Evolutionary conservation across 208 protist species (phyloP).

Genomic region (Leishmania guyanensis): DNA sequence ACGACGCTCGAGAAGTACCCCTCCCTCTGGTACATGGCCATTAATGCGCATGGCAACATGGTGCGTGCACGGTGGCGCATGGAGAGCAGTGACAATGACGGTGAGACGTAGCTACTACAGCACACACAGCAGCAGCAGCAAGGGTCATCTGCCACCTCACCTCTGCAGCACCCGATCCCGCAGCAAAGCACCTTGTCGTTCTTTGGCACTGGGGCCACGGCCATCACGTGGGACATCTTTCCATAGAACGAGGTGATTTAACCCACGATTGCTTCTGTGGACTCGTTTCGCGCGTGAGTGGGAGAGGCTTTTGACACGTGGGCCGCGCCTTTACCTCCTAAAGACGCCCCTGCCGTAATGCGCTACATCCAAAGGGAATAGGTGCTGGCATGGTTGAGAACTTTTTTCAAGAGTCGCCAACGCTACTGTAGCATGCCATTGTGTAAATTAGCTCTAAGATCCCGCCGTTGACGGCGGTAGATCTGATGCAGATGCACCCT

Average conservation of each 20-base stretch:
- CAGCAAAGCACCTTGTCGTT: constrained; percentile 14
- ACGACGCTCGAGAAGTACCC: constrained; percentile 51
- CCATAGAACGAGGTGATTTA: constrained; percentile 63
- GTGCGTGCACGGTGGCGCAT: constrained; percentile 34
- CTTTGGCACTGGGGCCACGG: constrained; percentile 46
- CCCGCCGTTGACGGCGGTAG: constrained; percentile 33
- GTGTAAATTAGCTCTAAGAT: constrained; percentile 54
- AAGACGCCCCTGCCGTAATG: constrained; percentile 44
- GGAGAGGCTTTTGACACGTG: constrained; percentile 67
- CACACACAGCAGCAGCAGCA: not conserved
- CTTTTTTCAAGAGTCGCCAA: constrained; percentile 36
- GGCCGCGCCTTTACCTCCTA: constrained; percentile 34
- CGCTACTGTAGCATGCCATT: constrained; percentile 39
- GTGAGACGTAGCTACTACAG: constrained; percentile 2
- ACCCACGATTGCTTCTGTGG: constrained; percentile 68
- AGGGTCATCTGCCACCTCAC: not conserved
- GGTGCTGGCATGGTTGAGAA: constrained; percentile 67
- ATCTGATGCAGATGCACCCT: constrained; percentile 9
- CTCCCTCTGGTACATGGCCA: constrained; percentile 53
- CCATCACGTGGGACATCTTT: constrained; percentile 79
- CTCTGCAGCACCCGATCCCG: not conserved
- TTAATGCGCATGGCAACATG: constrained; percentile 32
- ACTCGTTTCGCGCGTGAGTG: constrained; percentile 58
- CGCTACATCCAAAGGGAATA: constrained; percentile 49
- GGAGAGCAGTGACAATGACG: constrained; percentile 7